Percentiles rank a stretch among this genome's conserved stretches.
Conservation (phyloP, 108 stramenopile species). For the Nitzschia sp. region DNA sequence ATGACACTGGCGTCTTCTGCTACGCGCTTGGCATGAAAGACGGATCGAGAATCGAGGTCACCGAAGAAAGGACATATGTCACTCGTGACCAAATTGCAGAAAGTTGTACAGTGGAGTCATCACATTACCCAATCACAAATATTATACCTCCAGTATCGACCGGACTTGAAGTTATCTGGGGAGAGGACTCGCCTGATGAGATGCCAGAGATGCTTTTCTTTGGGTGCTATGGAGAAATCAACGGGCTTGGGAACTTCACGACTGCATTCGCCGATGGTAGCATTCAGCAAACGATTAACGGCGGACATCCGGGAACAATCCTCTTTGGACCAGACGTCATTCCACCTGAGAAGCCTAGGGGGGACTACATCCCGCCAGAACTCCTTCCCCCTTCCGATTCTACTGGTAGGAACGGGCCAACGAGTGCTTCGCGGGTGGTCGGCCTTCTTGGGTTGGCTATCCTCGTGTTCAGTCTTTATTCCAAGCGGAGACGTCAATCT, state of each 20-base stretch:
- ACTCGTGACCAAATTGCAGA: not conserved
- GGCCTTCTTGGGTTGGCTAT: no score
- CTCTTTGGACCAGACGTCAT: not conserved
- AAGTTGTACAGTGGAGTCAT: not conserved
- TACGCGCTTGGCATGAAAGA: slow-evolving; percentile 4
- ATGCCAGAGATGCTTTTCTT: slow-evolving; percentile 17
- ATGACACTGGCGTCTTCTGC: slow-evolving; percentile 9
- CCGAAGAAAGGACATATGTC: not conserved
- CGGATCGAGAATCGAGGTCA: not conserved
- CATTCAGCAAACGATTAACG: not conserved
- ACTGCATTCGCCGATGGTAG: slow-evolving; percentile 8
- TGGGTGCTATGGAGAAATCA: slow-evolving; percentile 13
- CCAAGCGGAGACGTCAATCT: not conserved
- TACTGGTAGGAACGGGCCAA: no score
- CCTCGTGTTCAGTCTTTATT: not conserved
- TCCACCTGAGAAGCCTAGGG: not conserved
- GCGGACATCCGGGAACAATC: slow-evolving; percentile 13
- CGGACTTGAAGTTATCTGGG: slow-evolving; percentile 20
- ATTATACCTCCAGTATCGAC: slow-evolving; percentile 8
- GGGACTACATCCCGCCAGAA: not conserved
- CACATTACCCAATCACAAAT: slow-evolving; percentile 3
- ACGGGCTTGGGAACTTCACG: slow-evolving; percentile 13
- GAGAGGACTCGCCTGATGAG: slow-evolving; percentile 5
- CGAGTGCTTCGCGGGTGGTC: no score
- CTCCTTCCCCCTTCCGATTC: no score